phyloP scores from a whole-genome alignment of 352 stramenopile species.

The Globisporangium echinulatum region DNA sequence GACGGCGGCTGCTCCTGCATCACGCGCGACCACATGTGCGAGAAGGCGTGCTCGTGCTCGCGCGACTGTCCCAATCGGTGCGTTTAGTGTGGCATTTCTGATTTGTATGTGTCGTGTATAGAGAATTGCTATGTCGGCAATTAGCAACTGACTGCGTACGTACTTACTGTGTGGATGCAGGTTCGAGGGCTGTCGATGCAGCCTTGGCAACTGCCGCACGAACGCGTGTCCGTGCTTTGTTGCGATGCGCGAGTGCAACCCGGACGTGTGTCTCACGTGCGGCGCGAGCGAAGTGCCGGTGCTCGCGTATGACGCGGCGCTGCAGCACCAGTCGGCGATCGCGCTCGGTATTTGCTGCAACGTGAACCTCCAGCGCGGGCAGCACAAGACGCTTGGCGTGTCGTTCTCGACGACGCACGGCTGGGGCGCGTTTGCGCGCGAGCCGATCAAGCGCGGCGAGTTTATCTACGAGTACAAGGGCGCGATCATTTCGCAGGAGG shows the following conservation, averaged over 20 bases:
- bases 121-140: not conserved
- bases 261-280: constrained; percentile 50
- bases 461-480: constrained; percentile 72
- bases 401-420: constrained; percentile 56
- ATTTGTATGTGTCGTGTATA: not conserved
- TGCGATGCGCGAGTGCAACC: constrained; percentile 50
- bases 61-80: constrained; percentile 67
- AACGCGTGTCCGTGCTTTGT: constrained; percentile 60
- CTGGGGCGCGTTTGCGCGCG: constrained; percentile 54
- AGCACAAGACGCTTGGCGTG: constrained; percentile 56
- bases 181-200: constrained; percentile 49
- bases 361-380: constrained; percentile 49
- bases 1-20: constrained; percentile 59
- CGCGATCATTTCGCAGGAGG: constrained; percentile 58
- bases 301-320: constrained; percentile 32
- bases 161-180: constrained; percentile 9
- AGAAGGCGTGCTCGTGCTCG: constrained; percentile 81
- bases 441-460: constrained; percentile 54
- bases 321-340: constrained; percentile 15
- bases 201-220: constrained; percentile 49
- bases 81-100: constrained; percentile 8
- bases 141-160: not conserved
- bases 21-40: constrained; percentile 68
- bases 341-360: constrained; percentile 66
- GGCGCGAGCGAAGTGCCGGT: constrained; percentile 48